These are phyloP conservation scores for Salix arbutifolia DNA, from an alignment of 345 rosid species.

Conservation along the genomic window DNA sequence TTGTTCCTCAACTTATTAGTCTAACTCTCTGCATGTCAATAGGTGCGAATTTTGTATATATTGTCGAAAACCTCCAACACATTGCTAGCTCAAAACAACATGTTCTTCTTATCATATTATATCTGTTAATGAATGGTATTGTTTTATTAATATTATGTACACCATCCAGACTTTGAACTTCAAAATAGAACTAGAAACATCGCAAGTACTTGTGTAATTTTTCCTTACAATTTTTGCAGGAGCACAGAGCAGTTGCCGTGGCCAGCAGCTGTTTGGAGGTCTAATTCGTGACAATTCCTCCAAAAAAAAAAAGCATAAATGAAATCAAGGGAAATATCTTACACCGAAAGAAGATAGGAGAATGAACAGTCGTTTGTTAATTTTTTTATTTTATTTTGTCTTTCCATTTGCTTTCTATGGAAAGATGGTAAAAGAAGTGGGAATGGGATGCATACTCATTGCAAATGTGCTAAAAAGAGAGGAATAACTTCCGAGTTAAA, in stretches of 20 bases:
- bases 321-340: neutral
- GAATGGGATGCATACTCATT: conserved; percentile 15
- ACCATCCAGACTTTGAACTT: neutral
- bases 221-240: conserved; percentile 5
- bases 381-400: neutral
- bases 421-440: conserved; percentile 5
- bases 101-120: neutral
- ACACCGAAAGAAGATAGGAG: neutral
- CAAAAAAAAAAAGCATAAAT: neutral
- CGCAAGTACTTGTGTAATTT: neutral
- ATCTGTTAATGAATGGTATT: neutral
- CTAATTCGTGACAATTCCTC: neutral
- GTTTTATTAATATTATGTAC: neutral
- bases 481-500: conserved; percentile 6
- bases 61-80: neutral
- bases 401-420: neutral
- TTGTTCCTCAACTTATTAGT: conserved; percentile 11
- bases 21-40: conserved; percentile 9
- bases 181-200: neutral
- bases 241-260: neutral
- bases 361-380: neutral
- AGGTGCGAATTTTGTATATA: conserved; percentile 2
- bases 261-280: neutral
- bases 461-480: neutral
- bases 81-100: neutral